These are phyloP conservation scores for Penicillium rolfsii DNA, from an alignment of 2,329 filamentous ascomycete genomes.

Conservation along the genomic window DNA sequence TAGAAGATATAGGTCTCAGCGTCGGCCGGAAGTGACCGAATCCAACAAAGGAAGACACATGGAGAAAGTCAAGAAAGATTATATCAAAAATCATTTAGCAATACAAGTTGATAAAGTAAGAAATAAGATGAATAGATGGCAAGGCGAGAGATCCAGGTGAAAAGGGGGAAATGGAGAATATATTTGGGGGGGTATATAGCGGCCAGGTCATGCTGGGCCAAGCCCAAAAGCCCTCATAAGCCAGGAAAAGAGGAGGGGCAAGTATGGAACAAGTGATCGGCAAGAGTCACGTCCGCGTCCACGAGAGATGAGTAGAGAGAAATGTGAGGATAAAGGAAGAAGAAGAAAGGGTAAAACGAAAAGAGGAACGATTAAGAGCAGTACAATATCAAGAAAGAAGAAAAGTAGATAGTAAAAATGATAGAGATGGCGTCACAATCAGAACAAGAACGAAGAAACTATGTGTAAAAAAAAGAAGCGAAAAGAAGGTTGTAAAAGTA, in stretches of 20 bases:
- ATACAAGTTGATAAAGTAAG: conserved; percentile 42
- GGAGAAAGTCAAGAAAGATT: conserved; percentile 27
- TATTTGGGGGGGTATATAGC: conserved; percentile 28
- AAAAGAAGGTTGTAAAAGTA: not conserved
- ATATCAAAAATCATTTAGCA: conserved; percentile 45
- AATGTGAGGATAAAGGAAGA: conserved; percentile 27
- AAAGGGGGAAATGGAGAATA: conserved; percentile 25
- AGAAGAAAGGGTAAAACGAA: conserved; percentile 19
- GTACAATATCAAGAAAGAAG: conserved; percentile 37
- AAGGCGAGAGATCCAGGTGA: conserved; percentile 25
- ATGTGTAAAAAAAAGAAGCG: conserved; percentile 23
- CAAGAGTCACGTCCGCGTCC: not conserved
- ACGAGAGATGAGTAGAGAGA: conserved; percentile 15
- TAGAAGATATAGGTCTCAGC: conserved; percentile 2
- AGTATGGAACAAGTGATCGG: not conserved
- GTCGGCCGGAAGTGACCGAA: conserved; percentile 4
- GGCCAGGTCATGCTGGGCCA: conserved; percentile 19
- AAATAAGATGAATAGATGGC: conserved; percentile 26
- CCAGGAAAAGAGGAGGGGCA: not conserved
- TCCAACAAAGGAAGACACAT: conserved; percentile 22
- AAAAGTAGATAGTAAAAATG: conserved; percentile 4
- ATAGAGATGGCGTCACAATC: conserved; percentile 6
- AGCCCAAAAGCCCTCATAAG: not conserved
- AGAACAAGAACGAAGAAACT: conserved; percentile 7
- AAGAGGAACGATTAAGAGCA: conserved; percentile 34